Percentiles rank a stretch among this genome's conserved stretches.
phyloP scores from a whole-genome alignment of 495 filamentous ascomycete genomes.

The Penicillium pulvis region DNA sequence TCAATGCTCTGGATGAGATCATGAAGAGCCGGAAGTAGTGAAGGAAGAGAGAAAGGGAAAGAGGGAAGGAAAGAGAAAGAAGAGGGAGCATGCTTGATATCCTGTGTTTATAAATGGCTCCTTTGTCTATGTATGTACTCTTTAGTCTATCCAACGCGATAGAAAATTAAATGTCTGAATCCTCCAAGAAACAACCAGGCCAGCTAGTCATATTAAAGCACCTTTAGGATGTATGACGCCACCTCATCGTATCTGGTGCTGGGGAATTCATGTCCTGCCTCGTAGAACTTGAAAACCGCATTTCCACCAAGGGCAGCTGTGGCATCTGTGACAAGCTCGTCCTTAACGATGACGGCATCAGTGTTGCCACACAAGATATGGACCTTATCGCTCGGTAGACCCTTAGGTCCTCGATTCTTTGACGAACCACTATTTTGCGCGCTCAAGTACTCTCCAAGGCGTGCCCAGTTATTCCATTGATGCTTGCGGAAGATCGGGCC shows the following conservation, averaged over 20 bases:
- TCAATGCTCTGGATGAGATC: constrained; percentile 38
- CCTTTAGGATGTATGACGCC: constrained; percentile 44
- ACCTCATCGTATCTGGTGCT: constrained; percentile 56
- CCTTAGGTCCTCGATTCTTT: constrained; percentile 20
- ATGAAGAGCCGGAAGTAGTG: constrained; percentile 23
- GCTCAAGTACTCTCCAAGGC: constrained; percentile 53
- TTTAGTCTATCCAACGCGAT: constrained; percentile 6
- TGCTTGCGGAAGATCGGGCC: constrained; percentile 56
- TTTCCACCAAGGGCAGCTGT: constrained; percentile 51
- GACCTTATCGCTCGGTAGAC: constrained; percentile 51
- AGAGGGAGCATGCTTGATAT: constrained; percentile 3
- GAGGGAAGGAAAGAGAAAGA: not conserved
- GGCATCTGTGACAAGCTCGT: constrained; percentile 60
- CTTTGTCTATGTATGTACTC: constrained; percentile 37
- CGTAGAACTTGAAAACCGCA: constrained; percentile 47
- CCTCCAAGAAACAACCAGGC: not conserved
- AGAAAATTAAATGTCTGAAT: constrained; percentile 1
- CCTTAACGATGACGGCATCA: constrained; percentile 55
- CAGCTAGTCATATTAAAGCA: constrained; percentile 28
- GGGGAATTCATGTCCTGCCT: constrained; percentile 61
- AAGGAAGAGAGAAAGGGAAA: constrained; percentile 15
- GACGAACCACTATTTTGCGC: constrained; percentile 36
- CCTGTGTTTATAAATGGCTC: constrained; percentile 12
- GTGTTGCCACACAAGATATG: constrained; percentile 55
- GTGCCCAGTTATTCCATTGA: constrained; percentile 54